Conservation (phyloP, 208 protist genomes). For the Trypanosoma cruzi region DNA sequence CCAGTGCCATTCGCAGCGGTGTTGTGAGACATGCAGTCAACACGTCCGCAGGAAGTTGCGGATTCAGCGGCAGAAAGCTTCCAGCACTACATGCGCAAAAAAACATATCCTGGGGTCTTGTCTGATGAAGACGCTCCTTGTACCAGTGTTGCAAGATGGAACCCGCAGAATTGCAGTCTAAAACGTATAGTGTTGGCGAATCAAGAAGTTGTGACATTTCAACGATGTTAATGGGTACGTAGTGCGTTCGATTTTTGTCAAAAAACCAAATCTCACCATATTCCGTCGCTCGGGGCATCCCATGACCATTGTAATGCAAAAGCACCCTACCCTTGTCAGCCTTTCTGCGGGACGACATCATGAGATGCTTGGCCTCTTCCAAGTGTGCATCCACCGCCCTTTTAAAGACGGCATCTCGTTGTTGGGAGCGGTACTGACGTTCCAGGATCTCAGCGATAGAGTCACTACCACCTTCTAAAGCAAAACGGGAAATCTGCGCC, state of each 20-base stretch:
- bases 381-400: slow-evolving; percentile 94
- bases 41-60: slow-evolving; percentile 98
- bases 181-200: slow-evolving; percentile 96
- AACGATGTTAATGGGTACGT: slow-evolving; percentile 97
- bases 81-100: slow-evolving; percentile 95
- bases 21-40: slow-evolving; percentile 99
- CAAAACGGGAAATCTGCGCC: slow-evolving; percentile 56
- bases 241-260: slow-evolving; percentile 97
- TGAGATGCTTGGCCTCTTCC: slow-evolving; percentile 91
- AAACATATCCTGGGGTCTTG: slow-evolving; percentile 92
- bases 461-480: slow-evolving; percentile 72
- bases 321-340: slow-evolving; percentile 94
- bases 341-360: slow-evolving; percentile 73
- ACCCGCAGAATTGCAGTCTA: slow-evolving; percentile 97
- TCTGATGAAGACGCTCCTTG: slow-evolving; percentile 61
- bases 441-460: slow-evolving; percentile 91
- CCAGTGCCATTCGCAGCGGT: slow-evolving; percentile 96
- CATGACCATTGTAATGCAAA: slow-evolving; percentile 99
- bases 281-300: slow-evolving; percentile 97
- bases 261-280: slow-evolving; percentile 99
- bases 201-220: slow-evolving; percentile 95
- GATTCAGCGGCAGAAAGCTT: slow-evolving; percentile 96
- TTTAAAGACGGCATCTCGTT: slow-evolving; percentile 67
- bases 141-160: slow-evolving; percentile 86
- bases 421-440: slow-evolving; percentile 93